Evolutionary conservation across 495 filamentous ascomycete genomes (phyloP), one percentile per base, ranked within the genome.

Genomic region (Aspergillus bridgeri): DNA sequence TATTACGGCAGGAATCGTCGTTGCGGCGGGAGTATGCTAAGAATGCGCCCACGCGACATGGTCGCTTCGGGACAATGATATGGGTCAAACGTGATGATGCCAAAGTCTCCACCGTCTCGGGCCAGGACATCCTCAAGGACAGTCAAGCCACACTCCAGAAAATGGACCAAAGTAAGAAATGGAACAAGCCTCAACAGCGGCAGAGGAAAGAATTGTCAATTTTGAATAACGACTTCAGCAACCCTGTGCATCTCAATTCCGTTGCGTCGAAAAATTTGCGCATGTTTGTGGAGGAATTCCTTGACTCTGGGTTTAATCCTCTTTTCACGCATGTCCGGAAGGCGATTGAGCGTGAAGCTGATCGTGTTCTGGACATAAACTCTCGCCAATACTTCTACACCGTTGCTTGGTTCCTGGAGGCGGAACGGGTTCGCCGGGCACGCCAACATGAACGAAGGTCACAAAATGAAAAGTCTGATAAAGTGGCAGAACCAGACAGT

Each of bases 271-370:
- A 86, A 51, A 85, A 91, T 58, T 77, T 99, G 2, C 81, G 88
- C 27, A 75, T 71, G 5, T 99, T 99, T 60, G 89, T 96, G 2
- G 90, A 95, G 63, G 91, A 96, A 51, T 96, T 99, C 63, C 72
- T 99, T 5, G 95, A 99, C 69, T 92, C 93, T 0, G 85, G 91
- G 0, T 99, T 99, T 75, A 98, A 98, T 64, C 92, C 95, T 25
- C 80, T 99, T 0, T 96, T 98, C 64, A 79, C 79, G 18, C 88
- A 96, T 65, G 76, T 97, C 18, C 85, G 92, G 33, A 92, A 88
- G 67, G 91, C 91, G 7, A 88, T 99, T 56, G 94, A 98, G 63
- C 84, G 92, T 5, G 92, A 98, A 71, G 88, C 89, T 2, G 85
- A 91, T n/a, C 85, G 96, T 56, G 81, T 98, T 0, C 69, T 91